These are phyloP conservation scores for Naganishia liquefaciens DNA, from an alignment of 1,284 basidiomycete species.

Conservation along the genomic window DNA sequence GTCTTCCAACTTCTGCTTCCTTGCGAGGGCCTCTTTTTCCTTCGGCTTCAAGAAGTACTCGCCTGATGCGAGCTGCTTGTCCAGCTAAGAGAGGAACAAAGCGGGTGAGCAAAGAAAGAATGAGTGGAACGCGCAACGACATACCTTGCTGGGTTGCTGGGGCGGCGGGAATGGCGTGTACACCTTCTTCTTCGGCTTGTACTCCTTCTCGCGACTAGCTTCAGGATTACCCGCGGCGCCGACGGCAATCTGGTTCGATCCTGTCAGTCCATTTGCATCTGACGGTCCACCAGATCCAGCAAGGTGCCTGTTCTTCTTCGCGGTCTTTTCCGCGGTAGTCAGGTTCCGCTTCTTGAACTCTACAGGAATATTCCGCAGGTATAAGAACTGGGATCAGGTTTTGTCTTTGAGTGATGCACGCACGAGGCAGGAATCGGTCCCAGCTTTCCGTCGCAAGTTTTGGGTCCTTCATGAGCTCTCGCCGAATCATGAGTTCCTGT, in stretches of 20 bases:
- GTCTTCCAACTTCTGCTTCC: conserved; percentile 43
- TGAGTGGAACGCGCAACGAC: conserved; percentile 29
- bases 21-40: conserved; percentile 50
- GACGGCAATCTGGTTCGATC: conserved; percentile 20
- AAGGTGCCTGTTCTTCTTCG: conserved; percentile 71
- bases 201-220: conserved; percentile 24
- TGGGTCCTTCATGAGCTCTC: conserved; percentile 97
- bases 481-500: conserved; percentile 96
- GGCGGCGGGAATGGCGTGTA: conserved; percentile 99
- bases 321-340: conserved; percentile 87
- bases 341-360: conserved; percentile 90
- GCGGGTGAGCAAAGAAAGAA: neutral
- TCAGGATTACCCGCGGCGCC: conserved; percentile 9
- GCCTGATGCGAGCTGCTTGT: conserved; percentile 91
- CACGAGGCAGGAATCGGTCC: conserved; percentile 91
- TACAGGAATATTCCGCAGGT: conserved; percentile 27
- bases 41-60: conserved; percentile 94
- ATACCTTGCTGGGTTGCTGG: conserved; percentile 85
- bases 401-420: conserved; percentile 32
- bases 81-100: conserved; percentile 62
- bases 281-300: conserved; percentile 12
- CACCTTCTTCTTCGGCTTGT: conserved; percentile 78
- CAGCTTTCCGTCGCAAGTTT: conserved; percentile 91
- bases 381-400: neutral
- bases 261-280: conserved; percentile 31